A percentile compares a stretch with the other conserved stretches of the same genome.
Evolutionary conservation across 2,329 filamentous ascomycete genomes (phyloP).

Genomic region (Alternaria arbusti): DNA sequence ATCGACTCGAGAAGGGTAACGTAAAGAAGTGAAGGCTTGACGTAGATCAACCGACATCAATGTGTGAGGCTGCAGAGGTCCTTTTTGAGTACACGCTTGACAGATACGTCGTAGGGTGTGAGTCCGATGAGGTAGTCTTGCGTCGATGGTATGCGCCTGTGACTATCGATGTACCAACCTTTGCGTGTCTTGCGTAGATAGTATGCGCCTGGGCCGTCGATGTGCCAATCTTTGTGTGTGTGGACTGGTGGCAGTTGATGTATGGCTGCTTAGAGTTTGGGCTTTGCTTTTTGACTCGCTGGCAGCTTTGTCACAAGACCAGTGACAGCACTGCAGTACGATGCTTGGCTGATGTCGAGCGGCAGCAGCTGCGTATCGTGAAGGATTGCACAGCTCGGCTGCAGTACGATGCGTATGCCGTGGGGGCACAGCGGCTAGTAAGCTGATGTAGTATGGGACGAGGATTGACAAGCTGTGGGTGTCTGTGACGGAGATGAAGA

Average conservation of each 20-base stretch:
- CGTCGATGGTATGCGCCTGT: constrained; percentile 21
- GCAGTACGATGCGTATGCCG: constrained; percentile 36
- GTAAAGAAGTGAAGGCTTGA: constrained; percentile 60
- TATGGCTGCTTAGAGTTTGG: constrained; percentile 28
- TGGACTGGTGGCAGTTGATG: constrained; percentile 26
- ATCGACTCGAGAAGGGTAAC: constrained; percentile 63
- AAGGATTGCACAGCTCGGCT: constrained; percentile 27
- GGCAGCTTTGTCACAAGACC: constrained; percentile 41
- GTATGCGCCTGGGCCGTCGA: constrained; percentile 25
- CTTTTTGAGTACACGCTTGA: constrained; percentile 31
- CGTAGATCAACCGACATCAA: constrained; percentile 68
- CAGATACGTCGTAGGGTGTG: constrained; percentile 9
- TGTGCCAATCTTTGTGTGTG: constrained; percentile 23
- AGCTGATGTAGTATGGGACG: constrained; percentile 27
- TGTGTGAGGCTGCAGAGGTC: constrained; percentile 37
- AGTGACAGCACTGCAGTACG: constrained; percentile 39
- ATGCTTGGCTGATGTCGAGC: constrained; percentile 35
- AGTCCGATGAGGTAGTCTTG: constrained; percentile 27
- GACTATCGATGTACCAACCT: constrained; percentile 29
- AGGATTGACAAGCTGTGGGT: constrained; percentile 19
- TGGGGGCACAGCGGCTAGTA: constrained; percentile 32
- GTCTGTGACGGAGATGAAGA: constrained; percentile 11
- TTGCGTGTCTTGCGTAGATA: constrained; percentile 14
- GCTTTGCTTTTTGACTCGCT: constrained; percentile 36
- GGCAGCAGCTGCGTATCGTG: constrained; percentile 26